Base-by-base conservation (phyloP, 805 yeast species). In the Gaillardinia entomophila region DNA sequence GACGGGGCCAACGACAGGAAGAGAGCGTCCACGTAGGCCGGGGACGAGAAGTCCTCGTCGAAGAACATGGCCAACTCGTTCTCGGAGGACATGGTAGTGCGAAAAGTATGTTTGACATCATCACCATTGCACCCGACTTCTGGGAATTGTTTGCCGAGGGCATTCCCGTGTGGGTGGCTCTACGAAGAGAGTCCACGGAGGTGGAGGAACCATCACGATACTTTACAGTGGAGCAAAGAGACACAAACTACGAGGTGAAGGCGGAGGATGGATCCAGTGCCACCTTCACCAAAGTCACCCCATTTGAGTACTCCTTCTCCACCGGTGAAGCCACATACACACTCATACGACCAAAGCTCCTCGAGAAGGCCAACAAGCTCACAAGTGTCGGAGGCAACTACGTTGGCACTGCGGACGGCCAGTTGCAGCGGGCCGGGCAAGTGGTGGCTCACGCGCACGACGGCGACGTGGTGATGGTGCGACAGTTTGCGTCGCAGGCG, bases 31-130 rank as follows among this genome's bases (percentile, higher is more conserved):
- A 82, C 68, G 45, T 73, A 82, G 26, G 74, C 75, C 34, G 75
- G 72, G 1, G 87, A 82, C 12, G 71, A 75, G 48, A 81, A 82
- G 16, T 72, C 75, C 14, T 70, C 73, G 40, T 81, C 85, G 39
- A 79, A 77, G 60, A 82, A 82, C 77, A 82, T 80, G 10, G 75
- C 57, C 3, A 81, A 15, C 12, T 6, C 26, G 12, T 27, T 12
- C 17, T 27, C 26, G 1, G 16, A 13, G 16, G 15, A 15, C 2
- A 30, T 35, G 26, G 6, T 8, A 7, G 17, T 24, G 19, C n/a
- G 30, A 16, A 20, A 13, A 16, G 12, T n/a, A 23, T 16, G 15
- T 5, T 14, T 6, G 17, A 6, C 16, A n/a, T 10, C 15, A 7
- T 28, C 6, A 7, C 12, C 6, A n/a, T 16, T 5, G 13, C 29